phyloP scores from a whole-genome alignment of 2,329 filamentous ascomycete species.

The Neonectria hederae region DNA sequence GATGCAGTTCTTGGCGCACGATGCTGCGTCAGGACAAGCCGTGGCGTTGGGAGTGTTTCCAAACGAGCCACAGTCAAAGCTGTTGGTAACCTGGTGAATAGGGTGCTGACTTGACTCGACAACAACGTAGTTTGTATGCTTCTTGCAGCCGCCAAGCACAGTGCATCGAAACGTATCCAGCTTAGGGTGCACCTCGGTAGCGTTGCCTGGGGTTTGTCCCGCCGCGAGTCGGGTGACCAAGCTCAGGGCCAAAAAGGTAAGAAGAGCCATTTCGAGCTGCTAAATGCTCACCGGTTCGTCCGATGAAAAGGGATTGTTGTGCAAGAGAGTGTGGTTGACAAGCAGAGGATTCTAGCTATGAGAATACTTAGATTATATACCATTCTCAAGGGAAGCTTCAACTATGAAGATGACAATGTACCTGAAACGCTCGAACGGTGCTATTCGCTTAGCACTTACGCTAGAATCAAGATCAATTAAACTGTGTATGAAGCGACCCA shows the following conservation, averaged over 20 bases:
- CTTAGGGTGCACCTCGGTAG: slow-evolving; percentile 59
- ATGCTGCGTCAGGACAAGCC: slow-evolving; percentile 59
- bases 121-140: slow-evolving; percentile 59
- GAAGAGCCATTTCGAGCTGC: slow-evolving; percentile 13
- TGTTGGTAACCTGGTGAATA: slow-evolving; percentile 53
- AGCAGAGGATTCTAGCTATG: too few species aligned
- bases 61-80: slow-evolving; percentile 35
- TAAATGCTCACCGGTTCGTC: background rate
- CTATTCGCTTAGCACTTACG: too few species aligned
- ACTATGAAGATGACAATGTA: too few species aligned
- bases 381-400: too few species aligned
- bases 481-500: too few species aligned
- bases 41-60: slow-evolving; percentile 51
- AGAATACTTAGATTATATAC: too few species aligned
- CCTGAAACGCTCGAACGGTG: too few species aligned
- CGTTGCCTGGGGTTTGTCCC: slow-evolving; percentile 52
- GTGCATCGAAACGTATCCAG: slow-evolving; percentile 64
- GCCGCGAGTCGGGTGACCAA: slow-evolving; percentile 27
- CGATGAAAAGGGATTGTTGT: too few species aligned
- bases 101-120: slow-evolving; percentile 58
- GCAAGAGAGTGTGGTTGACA: too few species aligned
- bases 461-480: too few species aligned
- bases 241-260: slow-evolving; percentile 14
- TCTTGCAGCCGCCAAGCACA: slow-evolving; percentile 57
- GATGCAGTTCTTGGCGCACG: slow-evolving; percentile 64